Conservation (phyloP, 139 green algal species). For the Diplosphaera chodatii region DNA sequence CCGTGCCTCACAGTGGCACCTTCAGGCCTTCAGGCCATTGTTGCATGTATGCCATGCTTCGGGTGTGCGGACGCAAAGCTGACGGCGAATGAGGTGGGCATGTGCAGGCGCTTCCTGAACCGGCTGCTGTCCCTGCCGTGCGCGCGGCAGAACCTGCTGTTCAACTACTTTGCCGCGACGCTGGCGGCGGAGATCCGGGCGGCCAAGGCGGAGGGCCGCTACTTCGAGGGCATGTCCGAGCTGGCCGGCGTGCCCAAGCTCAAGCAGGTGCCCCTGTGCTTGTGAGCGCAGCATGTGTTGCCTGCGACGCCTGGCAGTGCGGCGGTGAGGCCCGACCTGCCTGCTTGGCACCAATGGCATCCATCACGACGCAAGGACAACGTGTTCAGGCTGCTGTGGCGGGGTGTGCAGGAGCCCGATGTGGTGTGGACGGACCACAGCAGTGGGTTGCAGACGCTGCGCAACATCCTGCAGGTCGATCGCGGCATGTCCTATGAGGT, state of each 20-base stretch:
- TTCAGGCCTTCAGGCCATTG: no score
- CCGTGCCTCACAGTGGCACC: no score
- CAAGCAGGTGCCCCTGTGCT: no score
- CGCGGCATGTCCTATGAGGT: constrained; percentile 57
- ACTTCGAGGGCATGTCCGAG: constrained; percentile 59
- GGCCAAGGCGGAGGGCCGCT: constrained; percentile 53
- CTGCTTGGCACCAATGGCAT: no score
- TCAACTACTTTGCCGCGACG: constrained; percentile 67
- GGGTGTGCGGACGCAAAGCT: no score
- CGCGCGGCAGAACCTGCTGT: constrained; percentile 73
- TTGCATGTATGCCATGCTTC: no score
- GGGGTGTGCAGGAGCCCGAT: constrained; percentile 5
- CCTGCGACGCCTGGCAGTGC: no score
- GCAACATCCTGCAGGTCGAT: constrained; percentile 58
- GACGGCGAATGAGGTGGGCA: neutral
- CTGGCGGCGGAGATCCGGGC: constrained; percentile 59
- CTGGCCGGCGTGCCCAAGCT: constrained; percentile 21
- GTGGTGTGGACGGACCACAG: constrained; percentile 46
- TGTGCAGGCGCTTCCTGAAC: constrained; percentile 72
- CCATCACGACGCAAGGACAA: no score
- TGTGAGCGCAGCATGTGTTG: no score
- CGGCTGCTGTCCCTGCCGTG: constrained; percentile 72
- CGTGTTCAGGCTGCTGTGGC: no score
- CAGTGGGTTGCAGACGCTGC: constrained; percentile 44
- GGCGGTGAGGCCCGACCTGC: no score